Evolutionary conservation across 495 filamentous ascomycete genomes (phyloP).

Genomic region (Xanthoparmelia taractica): DNA sequence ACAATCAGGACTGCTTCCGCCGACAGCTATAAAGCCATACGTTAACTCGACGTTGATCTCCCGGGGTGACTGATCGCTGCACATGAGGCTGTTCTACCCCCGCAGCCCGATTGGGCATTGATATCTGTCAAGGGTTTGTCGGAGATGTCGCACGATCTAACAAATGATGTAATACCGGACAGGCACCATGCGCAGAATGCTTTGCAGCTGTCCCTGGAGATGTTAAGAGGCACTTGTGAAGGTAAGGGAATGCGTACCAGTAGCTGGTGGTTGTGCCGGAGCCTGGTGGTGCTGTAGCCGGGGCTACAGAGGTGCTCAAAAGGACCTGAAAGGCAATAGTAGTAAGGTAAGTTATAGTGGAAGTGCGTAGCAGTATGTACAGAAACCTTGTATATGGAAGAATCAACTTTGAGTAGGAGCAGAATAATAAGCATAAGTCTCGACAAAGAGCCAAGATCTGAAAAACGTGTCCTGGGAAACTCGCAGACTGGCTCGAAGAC

Average conservation of each 20-base stretch:
- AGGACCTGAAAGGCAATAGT: not conserved
- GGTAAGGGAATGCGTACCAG: constrained; percentile 27
- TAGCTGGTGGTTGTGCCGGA: constrained; percentile 54
- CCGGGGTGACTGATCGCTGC: constrained; percentile 56
- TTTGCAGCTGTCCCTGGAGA: constrained; percentile 57
- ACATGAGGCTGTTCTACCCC: constrained; percentile 56
- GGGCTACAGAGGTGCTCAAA: not conserved
- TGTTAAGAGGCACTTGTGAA: not conserved
- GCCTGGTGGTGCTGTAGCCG: constrained; percentile 24
- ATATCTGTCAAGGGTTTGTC: constrained; percentile 43
- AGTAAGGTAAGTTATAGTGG: not conserved
- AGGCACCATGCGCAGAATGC: constrained; percentile 56
- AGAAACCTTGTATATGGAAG: not conserved
- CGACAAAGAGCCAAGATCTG: not conserved
- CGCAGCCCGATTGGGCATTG: constrained; percentile 37
- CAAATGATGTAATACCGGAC: constrained; percentile 34
- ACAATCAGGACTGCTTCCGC: constrained; percentile 47
- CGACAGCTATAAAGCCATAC: constrained; percentile 60
- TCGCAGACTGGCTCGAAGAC: not conserved
- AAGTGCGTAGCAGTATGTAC: not conserved
- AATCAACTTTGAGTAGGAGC: not conserved
- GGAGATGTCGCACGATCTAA: constrained; percentile 49
- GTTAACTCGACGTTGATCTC: constrained; percentile 47
- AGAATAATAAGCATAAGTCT: not conserved
- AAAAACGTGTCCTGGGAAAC: not conserved